phyloP scores from a whole-genome alignment of 208 protist genomes.

The Balamuthia mandrillaris region DNA sequence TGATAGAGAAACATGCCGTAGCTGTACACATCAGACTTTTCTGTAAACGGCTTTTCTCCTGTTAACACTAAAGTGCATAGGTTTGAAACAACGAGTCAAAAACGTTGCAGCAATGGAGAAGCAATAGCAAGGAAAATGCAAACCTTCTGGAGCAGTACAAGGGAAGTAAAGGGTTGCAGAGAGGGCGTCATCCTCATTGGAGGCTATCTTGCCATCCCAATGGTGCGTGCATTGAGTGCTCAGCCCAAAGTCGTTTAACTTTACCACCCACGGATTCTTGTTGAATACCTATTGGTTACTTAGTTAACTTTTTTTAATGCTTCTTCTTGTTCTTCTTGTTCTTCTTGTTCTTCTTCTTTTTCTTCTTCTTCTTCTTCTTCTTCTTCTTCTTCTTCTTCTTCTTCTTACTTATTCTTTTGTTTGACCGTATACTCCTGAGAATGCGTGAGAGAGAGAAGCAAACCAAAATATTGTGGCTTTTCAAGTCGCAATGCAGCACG shows the following conservation, averaged over 20 bases:
- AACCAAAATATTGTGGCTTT: conserved; percentile 1
- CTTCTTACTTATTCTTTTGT: too few relatives aligned
- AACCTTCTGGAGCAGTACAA: conserved; percentile 5
- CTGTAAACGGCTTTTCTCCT: background rate
- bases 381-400: too few relatives aligned
- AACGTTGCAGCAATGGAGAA: background rate
- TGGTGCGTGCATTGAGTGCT: background rate
- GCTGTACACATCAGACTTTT: conserved; percentile 17
- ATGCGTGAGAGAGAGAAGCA: too few relatives aligned
- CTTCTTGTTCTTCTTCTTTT: too few relatives aligned
- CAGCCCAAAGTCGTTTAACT: conserved; percentile 11
- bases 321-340: background rate
- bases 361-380: too few relatives aligned
- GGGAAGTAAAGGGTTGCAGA: conserved; percentile 12
- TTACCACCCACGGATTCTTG: background rate
- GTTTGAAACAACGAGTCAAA: too few relatives aligned
- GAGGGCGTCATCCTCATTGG: background rate
- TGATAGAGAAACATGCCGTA: conserved; percentile 14
- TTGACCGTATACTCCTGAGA: too few relatives aligned
- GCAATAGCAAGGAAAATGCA: background rate
- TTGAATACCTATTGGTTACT: background rate
- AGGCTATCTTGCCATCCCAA: background rate
- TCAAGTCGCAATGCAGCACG: conserved; percentile 13
- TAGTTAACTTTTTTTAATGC: background rate
- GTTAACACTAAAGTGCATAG: too few relatives aligned